Base-by-base conservation (phyloP, 192 early-diverging fungal species). In the Gaertneriomyces sp. region DNA sequence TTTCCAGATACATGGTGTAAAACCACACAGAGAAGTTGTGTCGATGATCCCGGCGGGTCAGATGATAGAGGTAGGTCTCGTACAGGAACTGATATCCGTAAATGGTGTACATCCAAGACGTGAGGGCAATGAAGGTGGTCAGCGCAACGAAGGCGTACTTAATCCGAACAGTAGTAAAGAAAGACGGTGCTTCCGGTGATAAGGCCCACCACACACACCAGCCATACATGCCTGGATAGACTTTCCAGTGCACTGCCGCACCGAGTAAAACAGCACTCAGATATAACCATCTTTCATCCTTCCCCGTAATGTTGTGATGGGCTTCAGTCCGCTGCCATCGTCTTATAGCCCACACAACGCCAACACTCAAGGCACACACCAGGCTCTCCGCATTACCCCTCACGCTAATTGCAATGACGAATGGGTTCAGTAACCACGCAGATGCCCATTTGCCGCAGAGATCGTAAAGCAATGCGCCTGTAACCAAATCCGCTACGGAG, bases 1-100 rank as follows among this genome's bases (percentile, higher is more conserved):
- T 87, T 0, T 79, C 81, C 25, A 99, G 79, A 60, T 98, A 99
- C 41, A 99, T 91, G 45, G 93, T 87, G 64, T 96, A 92, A 62
- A 95, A 99, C 85, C 95, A 99, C 49, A 90, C 70, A 1, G 95
- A 97, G 72, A 96, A 99, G 78, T 99, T 99, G 79, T 99, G 97
- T 4, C 97, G 89, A 64, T 97, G 97, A 75, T 99, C 97, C 74
- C 92, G 93, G 66, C 97, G 90, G 0, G 86, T 90, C 47, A 97
- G 69, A 74, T 99, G 97, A 66, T 98, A 99, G 41, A 96, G 60
- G 67, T 93, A 97, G 0, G 94, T 94, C 61, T 97, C 87, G 40
- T 94, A 74, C 40, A 99, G 53, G 71, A 98, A 97, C 60, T 92
- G 89, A 53, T 79, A 51, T 17, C 91, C 92, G 63, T 97, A 91